These are phyloP conservation scores for Suillus hirtellus DNA, from an alignment of 768 basidiomycete genomes.

Conservation along the genomic window DNA sequence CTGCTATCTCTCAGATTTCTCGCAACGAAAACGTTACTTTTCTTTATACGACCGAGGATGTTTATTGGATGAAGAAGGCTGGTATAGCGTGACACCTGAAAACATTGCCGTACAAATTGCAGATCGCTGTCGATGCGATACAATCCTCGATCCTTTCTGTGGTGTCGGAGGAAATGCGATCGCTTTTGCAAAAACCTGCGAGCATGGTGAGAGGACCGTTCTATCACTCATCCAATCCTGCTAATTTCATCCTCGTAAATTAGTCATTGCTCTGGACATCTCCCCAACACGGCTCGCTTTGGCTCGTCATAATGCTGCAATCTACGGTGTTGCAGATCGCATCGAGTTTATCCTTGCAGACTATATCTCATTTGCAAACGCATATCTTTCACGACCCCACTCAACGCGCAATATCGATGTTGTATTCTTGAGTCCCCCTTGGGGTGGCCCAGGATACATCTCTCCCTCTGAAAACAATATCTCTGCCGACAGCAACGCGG, in stretches of 20 bases:
- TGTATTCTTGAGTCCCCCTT: constrained; percentile 92
- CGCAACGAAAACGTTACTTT: constrained; percentile 81
- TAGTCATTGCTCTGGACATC: constrained; percentile 93
- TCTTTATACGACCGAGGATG: constrained; percentile 80
- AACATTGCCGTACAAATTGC: constrained; percentile 91
- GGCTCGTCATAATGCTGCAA: constrained; percentile 89
- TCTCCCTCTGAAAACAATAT: constrained; percentile 30
- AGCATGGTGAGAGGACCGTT: constrained; percentile 63
- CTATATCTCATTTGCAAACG: constrained; percentile 75
- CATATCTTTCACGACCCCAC: constrained; percentile 39
- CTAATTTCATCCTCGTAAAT: constrained; percentile 6
- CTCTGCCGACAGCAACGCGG: constrained; percentile 6
- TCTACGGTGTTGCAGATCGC: constrained; percentile 92
- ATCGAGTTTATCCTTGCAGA: constrained; percentile 93
- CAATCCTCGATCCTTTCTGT: constrained; percentile 92
- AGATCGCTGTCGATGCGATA: constrained; percentile 83
- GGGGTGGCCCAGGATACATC: constrained; percentile 86
- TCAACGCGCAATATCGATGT: constrained; percentile 69
- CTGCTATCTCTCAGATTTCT: constrained; percentile 65
- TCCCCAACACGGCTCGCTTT: constrained; percentile 83
- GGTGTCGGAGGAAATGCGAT: constrained; percentile 98
- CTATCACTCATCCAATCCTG: background rate
- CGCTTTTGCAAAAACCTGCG: constrained; percentile 94
- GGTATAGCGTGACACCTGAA: constrained; percentile 97
- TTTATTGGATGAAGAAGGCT: constrained; percentile 92